phyloP scores from a whole-genome alignment of 1,284 basidiomycete genomes.

The Heimioporus retisporus region DNA sequence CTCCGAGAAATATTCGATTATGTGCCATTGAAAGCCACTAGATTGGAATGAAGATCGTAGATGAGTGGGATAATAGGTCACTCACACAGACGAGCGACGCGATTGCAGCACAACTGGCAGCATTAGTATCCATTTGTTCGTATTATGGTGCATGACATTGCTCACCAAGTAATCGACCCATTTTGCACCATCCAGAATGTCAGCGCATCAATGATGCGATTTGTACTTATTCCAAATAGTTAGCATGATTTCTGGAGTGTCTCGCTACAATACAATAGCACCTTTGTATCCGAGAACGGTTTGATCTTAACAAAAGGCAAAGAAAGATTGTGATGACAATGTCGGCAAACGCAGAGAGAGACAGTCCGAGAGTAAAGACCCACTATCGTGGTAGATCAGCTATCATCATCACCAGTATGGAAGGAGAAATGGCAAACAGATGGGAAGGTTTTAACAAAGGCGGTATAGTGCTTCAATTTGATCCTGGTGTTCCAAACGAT shows the following conservation, averaged over 20 bases:
- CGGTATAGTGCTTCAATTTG: constrained; percentile 19
- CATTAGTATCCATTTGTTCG: not conserved
- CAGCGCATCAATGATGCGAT: constrained; percentile 56
- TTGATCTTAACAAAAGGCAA: constrained; percentile 53
- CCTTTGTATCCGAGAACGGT: constrained; percentile 49
- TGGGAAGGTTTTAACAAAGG: constrained; percentile 26
- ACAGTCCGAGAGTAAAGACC: constrained; percentile 62
- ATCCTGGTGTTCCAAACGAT: constrained; percentile 19
- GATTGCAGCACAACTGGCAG: constrained; percentile 48
- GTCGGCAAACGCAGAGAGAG: constrained; percentile 58
- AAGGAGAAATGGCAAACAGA: constrained; percentile 15
- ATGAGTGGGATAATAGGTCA: not conserved
- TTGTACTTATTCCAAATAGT: constrained; percentile 46
- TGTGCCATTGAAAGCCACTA: constrained; percentile 55
- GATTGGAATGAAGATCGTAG: too few species aligned
- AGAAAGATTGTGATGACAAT: constrained; percentile 58
- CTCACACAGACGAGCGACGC: constrained; percentile 56
- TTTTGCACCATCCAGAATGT: constrained; percentile 63
- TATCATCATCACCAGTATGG: not conserved
- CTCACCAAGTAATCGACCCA: constrained; percentile 57
- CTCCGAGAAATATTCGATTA: constrained; percentile 56
- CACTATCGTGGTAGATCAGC: constrained; percentile 46
- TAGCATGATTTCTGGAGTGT: too few species aligned
- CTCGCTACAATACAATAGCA: constrained; percentile 19
- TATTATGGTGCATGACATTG: not conserved